phyloP scores from a whole-genome alignment of 2,329 filamentous ascomycete species.

The Fusarium coicis region DNA sequence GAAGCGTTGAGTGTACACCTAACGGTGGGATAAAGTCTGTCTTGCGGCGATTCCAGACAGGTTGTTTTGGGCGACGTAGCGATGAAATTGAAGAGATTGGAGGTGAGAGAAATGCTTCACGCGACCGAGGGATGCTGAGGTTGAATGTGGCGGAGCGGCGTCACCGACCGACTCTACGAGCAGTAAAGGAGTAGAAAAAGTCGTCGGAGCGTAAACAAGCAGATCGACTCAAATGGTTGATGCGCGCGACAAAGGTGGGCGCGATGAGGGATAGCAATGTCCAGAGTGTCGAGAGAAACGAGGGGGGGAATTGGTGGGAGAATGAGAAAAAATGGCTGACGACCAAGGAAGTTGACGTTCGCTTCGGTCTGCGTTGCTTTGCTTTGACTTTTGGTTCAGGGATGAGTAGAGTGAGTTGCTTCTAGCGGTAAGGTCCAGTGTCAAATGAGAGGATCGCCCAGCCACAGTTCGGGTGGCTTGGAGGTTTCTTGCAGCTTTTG shows the following conservation, averaged over 20 bases:
- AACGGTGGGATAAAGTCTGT: not conserved
- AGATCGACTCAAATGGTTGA: constrained; percentile 15
- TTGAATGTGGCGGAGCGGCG: constrained; percentile 40
- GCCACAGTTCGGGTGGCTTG: constrained; percentile 39
- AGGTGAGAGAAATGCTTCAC: constrained; percentile 49
- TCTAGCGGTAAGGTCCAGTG: constrained; percentile 23
- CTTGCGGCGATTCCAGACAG: constrained; percentile 12
- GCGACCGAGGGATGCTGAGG: constrained; percentile 51
- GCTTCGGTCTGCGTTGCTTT: not conserved
- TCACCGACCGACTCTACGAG: constrained; percentile 39
- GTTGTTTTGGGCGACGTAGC: constrained; percentile 11
- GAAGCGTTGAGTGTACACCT: constrained; percentile 23
- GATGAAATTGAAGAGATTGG: constrained; percentile 30
- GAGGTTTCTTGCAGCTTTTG: not conserved
- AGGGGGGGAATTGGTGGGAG: constrained; percentile 37
- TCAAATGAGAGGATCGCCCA: constrained; percentile 28
- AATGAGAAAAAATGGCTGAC: constrained; percentile 36
- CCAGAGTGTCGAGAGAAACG: constrained; percentile 26
- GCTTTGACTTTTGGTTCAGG: constrained; percentile 44
- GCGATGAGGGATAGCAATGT: constrained; percentile 33
- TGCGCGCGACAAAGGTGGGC: constrained; percentile 25
- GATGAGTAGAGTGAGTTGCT: constrained; percentile 35
- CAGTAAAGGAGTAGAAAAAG: constrained; percentile 38
- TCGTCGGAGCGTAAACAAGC: constrained; percentile 25
- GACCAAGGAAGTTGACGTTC: constrained; percentile 45